These are phyloP conservation scores for Fusarium sp. DNA, from an alignment of 2,329 filamentous ascomycete genomes.

Conservation along the genomic window DNA sequence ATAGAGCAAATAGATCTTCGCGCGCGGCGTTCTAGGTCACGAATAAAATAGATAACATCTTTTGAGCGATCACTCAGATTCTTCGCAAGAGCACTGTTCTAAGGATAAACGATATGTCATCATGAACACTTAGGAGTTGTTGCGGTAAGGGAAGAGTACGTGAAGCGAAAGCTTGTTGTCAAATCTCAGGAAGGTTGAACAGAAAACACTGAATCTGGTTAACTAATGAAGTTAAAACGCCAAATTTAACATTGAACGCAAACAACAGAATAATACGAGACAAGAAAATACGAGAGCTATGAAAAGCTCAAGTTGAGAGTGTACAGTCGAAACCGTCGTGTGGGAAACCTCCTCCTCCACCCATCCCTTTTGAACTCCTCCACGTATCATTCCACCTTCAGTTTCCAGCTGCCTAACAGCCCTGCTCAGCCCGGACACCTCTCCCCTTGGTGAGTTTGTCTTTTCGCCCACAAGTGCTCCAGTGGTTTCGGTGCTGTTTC, in stretches of 20 bases:
- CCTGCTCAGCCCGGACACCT: neutral
- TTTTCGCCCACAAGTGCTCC: neutral
- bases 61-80: neutral
- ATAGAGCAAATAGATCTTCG: slow-evolving; percentile 23
- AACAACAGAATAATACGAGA: slow-evolving; percentile 36
- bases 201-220: slow-evolving; percentile 6
- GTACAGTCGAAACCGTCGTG: slow-evolving; percentile 43
- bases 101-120: neutral
- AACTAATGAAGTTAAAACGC: slow-evolving; percentile 32
- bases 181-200: neutral
- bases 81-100: neutral
- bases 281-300: slow-evolving; percentile 44
- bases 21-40: slow-evolving; percentile 35
- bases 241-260: slow-evolving; percentile 42
- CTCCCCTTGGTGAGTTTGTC: neutral
- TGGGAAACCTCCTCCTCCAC: slow-evolving; percentile 25
- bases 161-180: neutral
- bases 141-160: neutral
- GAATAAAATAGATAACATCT: slow-evolving; percentile 17
- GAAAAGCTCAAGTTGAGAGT: slow-evolving; percentile 42
- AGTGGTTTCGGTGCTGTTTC: slow-evolving; percentile 8
- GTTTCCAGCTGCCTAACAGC: neutral
- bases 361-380: slow-evolving; percentile 34
- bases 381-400: slow-evolving; percentile 10
- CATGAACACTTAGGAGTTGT: neutral